Evolutionary conservation across 768 basidiomycete species (phyloP), one percentile per base, ranked within the genome.

Genomic region (Phylloporus sp.): DNA sequence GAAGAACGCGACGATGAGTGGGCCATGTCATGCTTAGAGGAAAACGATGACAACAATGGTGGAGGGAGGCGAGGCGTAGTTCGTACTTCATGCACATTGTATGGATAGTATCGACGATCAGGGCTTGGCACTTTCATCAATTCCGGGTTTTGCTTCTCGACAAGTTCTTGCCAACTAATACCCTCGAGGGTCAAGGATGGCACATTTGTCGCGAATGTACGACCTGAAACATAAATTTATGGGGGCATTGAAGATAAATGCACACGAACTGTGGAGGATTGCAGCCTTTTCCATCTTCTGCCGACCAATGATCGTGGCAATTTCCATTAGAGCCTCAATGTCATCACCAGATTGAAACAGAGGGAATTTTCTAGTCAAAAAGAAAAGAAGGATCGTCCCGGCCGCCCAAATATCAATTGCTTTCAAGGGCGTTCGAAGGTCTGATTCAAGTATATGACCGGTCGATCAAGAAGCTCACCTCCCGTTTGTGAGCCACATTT

Each of bases 401-500:
- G 82, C 90, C 0, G 94, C 86, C 96, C 96, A 99, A 37, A 98
- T 80, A 57, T 99, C 96, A 61, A 98, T 86, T 2, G 95, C 96
- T 99, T 61, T 32, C 34, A 18, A 20, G 31, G 7, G 13, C 10
- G 42, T n/a, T n/a, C n/a, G n/a, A n/a, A n/a, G n/a, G 17, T 64
- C 44, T 62, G 42, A 34, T 39, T 28, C 38, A 31, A 23, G 35
- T 27, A 35, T 21, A 40, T 31, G 15, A n/a, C 31, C 29, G 38
- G 29, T 41, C 13, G 18, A n/a, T 18, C 48, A 46, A 24, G 68
- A n/a, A 36, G 5, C 81, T 52, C 55, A 94, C 95, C 90, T 52
- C 90, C 91, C 9, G 83, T 84, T 68, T 99, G 96, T 57, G 91
- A 86, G 4, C 81, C 81, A 57, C 96, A 99, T 65, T 98, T 99